These are phyloP conservation scores for Albophoma yamanashiensis DNA, from an alignment of 2,329 filamentous ascomycete species.

Conservation along the genomic window DNA sequence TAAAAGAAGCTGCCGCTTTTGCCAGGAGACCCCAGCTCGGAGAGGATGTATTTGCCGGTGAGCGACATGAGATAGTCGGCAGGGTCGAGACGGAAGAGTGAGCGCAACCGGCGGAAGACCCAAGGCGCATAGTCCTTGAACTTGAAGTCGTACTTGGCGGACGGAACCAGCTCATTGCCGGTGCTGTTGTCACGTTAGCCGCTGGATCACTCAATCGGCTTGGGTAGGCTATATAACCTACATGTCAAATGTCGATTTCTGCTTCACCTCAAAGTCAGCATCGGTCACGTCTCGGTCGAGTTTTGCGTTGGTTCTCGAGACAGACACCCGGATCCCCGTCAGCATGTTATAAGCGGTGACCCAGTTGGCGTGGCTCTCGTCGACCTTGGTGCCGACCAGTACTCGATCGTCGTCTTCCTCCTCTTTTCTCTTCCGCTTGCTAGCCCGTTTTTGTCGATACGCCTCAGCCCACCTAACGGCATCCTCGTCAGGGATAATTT, in stretches of 20 bases:
- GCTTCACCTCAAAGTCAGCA: constrained; percentile 84
- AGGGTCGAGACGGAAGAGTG: constrained; percentile 82
- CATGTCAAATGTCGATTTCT: constrained; percentile 99
- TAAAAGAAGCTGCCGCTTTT: constrained; percentile 99
- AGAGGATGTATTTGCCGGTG: constrained; percentile 97
- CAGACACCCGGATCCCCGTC: constrained; percentile 93
- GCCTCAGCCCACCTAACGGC: constrained; percentile 87
- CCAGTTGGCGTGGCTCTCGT: constrained; percentile 95
- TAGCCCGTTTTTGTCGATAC: constrained; percentile 83
- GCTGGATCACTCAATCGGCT: neutral
- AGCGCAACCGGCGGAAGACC: constrained; percentile 89
- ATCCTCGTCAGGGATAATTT: constrained; percentile 79
- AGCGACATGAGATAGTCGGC: constrained; percentile 97
- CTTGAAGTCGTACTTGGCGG: constrained; percentile 99
- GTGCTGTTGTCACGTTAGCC: constrained; percentile 41
- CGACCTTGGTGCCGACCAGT: constrained; percentile 92
- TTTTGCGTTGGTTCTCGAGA: constrained; percentile 94
- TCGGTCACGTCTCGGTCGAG: constrained; percentile 83
- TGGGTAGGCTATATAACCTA: constrained; percentile 34
- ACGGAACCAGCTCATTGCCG: constrained; percentile 93
- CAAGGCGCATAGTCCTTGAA: constrained; percentile 99
- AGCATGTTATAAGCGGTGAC: constrained; percentile 99
- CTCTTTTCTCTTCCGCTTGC: constrained; percentile 72
- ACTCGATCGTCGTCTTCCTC: constrained; percentile 90
- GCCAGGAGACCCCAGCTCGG: constrained; percentile 89